These are phyloP conservation scores for Exophiala sideris DNA, from an alignment of 2,329 filamentous ascomycete species.

Conservation along the genomic window DNA sequence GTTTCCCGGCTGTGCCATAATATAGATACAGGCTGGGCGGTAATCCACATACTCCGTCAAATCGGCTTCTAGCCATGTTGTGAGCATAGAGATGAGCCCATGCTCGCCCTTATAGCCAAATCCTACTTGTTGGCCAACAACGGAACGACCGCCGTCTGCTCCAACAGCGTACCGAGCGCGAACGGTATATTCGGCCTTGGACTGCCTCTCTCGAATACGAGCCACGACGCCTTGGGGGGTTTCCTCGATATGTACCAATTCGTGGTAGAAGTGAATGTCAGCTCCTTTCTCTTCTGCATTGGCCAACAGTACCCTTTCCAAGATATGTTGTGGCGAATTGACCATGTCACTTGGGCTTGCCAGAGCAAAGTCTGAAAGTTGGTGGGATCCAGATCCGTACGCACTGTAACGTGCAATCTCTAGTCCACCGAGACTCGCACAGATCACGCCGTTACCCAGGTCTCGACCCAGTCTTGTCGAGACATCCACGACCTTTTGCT, in stretches of 20 bases:
- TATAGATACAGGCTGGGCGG: constrained; percentile 8
- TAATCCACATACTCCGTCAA: constrained; percentile 6
- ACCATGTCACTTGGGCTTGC: constrained; percentile 5
- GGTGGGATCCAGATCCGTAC: constrained; percentile 1
- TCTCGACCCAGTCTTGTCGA: constrained; percentile 23
- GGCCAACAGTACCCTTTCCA: constrained; percentile 31
- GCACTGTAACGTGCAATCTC: constrained; percentile 9
- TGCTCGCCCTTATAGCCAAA: constrained; percentile 3
- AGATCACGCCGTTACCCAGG: not conserved
- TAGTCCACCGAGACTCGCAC: constrained; percentile 2
- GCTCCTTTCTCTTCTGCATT: not conserved
- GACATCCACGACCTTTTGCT: constrained; percentile 34
- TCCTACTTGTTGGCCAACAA: not conserved
- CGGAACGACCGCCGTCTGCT: constrained; percentile 7
- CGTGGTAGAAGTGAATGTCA: not conserved
- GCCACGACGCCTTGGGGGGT: not conserved
- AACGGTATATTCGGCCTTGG: not conserved
- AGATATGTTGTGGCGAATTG: constrained; percentile 35
- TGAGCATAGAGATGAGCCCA: constrained; percentile 9
- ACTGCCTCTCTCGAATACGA: not conserved
- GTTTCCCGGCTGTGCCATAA: constrained; percentile 8
- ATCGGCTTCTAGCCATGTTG: constrained; percentile 8
- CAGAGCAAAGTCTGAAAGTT: constrained; percentile 1
- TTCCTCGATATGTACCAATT: not conserved
- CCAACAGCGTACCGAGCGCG: constrained; percentile 3